These are phyloP conservation scores for Albatrellus sp. DNA, from an alignment of 1,284 basidiomycete species.

Conservation along the genomic window DNA sequence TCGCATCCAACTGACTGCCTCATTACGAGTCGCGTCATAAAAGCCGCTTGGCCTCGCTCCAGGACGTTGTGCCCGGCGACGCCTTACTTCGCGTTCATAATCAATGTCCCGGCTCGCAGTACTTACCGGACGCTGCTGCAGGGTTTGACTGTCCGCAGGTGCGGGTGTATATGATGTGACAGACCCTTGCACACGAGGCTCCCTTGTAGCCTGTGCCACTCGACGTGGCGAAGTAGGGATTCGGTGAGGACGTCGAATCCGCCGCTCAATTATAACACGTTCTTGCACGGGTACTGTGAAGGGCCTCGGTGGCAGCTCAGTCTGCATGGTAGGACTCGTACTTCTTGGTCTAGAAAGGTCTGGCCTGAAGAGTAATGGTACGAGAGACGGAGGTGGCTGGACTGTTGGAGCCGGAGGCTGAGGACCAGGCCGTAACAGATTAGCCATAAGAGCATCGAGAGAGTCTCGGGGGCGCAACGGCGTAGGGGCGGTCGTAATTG, in stretches of 20 bases:
- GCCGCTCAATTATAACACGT: constrained; percentile 4
- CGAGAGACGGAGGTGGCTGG: constrained; percentile 38
- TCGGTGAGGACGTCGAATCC: too few relatives aligned
- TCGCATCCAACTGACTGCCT: too few relatives aligned
- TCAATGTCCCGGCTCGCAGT: not conserved
- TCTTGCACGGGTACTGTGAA: constrained; percentile 15
- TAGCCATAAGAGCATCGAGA: constrained; percentile 44
- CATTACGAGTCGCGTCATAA: too few relatives aligned
- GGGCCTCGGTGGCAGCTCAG: constrained; percentile 17
- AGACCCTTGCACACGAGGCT: too few relatives aligned
- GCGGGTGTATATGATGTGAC: too few relatives aligned
- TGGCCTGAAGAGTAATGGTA: constrained; percentile 42
- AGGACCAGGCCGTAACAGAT: constrained; percentile 36
- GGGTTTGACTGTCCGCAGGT: too few relatives aligned
- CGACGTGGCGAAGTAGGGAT: too few relatives aligned
- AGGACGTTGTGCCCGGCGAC: too few relatives aligned
- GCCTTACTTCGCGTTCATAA: not conserved
- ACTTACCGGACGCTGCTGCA: not conserved
- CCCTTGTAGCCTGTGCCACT: too few relatives aligned
- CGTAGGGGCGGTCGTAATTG: constrained; percentile 27
- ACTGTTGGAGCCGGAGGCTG: constrained; percentile 26
- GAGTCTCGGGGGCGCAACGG: constrained; percentile 32
- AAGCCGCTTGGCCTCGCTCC: too few relatives aligned
- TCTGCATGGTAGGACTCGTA: constrained; percentile 25
- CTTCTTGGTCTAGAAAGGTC: constrained; percentile 31